Evolutionary conservation across 2,329 filamentous ascomycete species (phyloP).

Genomic region (Claviceps sp.): DNA sequence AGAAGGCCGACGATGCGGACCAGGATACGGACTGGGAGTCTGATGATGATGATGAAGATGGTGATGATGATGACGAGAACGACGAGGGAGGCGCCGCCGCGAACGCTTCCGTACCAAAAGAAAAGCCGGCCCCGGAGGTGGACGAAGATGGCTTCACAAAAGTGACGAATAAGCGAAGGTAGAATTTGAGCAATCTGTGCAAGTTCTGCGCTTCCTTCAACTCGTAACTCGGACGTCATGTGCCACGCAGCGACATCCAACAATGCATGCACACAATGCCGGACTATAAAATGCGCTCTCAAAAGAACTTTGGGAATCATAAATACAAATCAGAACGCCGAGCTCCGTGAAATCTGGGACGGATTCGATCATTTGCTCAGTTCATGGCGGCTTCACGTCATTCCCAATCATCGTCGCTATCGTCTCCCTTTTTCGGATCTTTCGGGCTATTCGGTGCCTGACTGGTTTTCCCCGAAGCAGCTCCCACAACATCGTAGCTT

Average conservation of each 20-base stretch:
- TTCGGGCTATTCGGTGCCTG: conserved; percentile 59
- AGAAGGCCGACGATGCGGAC: conserved; percentile 40
- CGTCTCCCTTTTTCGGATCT: conserved; percentile 36
- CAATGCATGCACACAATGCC: conserved; percentile 11
- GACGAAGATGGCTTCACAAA: conserved; percentile 75
- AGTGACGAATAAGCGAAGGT: conserved; percentile 56
- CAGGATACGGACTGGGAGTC: conserved; percentile 50
- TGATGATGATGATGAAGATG: conserved; percentile 48
- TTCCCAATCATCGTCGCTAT: conserved; percentile 17
- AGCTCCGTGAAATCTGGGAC: conserved; percentile 6
- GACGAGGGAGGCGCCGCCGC: conserved; percentile 42
- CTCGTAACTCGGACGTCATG: background rate
- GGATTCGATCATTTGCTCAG: background rate
- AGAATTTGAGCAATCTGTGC: conserved; percentile 15
- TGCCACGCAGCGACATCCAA: conserved; percentile 14
- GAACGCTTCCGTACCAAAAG: conserved; percentile 50
- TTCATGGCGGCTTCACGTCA: conserved; percentile 1
- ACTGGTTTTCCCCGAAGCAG: conserved; percentile 61
- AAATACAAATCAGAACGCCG: conserved; percentile 20
- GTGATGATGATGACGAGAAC: conserved; percentile 47
- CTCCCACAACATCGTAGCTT: conserved; percentile 86
- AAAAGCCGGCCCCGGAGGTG: conserved; percentile 56
- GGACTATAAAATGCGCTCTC: conserved; percentile 1
- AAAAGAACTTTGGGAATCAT: conserved; percentile 6
- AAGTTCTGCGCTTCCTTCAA: background rate